These are phyloP conservation scores for Coemansia sp. DNA, from an alignment of 192 early-diverging fungal species.

Conservation along the genomic window DNA sequence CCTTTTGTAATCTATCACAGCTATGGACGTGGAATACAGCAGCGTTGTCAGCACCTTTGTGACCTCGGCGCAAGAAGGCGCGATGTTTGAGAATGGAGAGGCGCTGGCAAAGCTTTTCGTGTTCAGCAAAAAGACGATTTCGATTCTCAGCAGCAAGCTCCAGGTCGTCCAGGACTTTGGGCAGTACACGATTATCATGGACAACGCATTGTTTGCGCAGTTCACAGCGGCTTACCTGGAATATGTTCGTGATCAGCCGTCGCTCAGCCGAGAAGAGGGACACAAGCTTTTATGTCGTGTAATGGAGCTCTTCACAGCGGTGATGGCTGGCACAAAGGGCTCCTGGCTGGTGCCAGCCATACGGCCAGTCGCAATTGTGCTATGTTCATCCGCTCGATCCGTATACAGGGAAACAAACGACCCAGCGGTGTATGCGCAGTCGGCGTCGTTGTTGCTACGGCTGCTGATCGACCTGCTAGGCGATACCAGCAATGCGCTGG, in stretches of 20 bases:
- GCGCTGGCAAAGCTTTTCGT: slow-evolving; percentile 48
- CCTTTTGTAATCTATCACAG: neutral
- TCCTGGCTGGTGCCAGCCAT: slow-evolving; percentile 41
- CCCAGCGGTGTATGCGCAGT: slow-evolving; percentile 28
- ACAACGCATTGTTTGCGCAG: slow-evolving; percentile 24
- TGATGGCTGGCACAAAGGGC: slow-evolving; percentile 17
- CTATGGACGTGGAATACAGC: slow-evolving; percentile 37
- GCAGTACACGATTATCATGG: slow-evolving; percentile 29
- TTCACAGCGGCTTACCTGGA: slow-evolving; percentile 36
- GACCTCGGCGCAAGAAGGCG: slow-evolving; percentile 36
- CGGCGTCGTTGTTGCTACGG: slow-evolving; percentile 38
- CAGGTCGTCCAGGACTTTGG: slow-evolving; percentile 30
- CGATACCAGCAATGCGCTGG: slow-evolving; percentile 27
- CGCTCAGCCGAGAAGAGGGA: slow-evolving; percentile 5
- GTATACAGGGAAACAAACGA: slow-evolving; percentile 14
- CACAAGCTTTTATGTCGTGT: slow-evolving; percentile 25
- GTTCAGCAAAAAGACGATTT: slow-evolving; percentile 25
- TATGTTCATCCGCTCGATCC: slow-evolving; percentile 34
- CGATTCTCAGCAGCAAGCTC: slow-evolving; percentile 20
- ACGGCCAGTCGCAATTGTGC: slow-evolving; percentile 28
- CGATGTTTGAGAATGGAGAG: slow-evolving; percentile 35
- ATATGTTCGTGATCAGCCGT: slow-evolving; percentile 35
- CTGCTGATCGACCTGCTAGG: slow-evolving; percentile 36
- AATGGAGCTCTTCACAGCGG: slow-evolving; percentile 31
- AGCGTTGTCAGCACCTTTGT: slow-evolving; percentile 32